Evolutionary conservation across 129 eudicot species (phyloP), one percentile per base, ranked within the genome.

Genomic region (Scalesia atractyloides): DNA sequence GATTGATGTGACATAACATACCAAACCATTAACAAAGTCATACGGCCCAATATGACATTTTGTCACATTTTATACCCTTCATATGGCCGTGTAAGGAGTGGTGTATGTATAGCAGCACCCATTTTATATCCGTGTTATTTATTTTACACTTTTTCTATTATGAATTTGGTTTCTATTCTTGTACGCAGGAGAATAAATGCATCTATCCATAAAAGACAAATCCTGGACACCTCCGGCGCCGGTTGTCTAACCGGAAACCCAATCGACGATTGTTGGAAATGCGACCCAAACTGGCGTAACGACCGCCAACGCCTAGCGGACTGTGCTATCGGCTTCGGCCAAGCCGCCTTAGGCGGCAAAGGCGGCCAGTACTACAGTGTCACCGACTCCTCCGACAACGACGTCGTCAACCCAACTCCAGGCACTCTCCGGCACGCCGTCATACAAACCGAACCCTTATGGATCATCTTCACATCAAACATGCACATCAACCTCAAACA

Each of bases 201-300:
- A 54, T 86, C 97, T 0, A 41, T 91, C 26, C 52, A 79, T 19
- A 84, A 88, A 84, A 82, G 97, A 76, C 80, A 85, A 68, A 79
- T 76, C 60, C 82, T 82, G 4, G 79, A 70, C 49, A 33, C 34
- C 34, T 30, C 54, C 20, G 69, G 61, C 7, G 69, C 75, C 68
- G 70, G 71, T 10, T 84, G 89, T 47, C 59, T 81, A 4, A 87
- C 89, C 64, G 92, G 92, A 12, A 87, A 87, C 81, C 92, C 92
- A 14, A 87, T 87, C 66, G 89, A 87, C 71, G 92, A 87, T 63
- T 87, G 92, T 76, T 87, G 89, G 92, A 82, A 85, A 16, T 87
- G 92, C 51, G 92, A 87, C 69, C 89, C 89, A 7, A 73, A 79
- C 26, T 87, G 89, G 89, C 73, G 36, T 52, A 48, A 41, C 24